Evolutionary conservation across 2,329 filamentous ascomycete genomes (phyloP), one percentile per base, ranked within the genome.

Genomic region (Fusarium setosum): DNA sequence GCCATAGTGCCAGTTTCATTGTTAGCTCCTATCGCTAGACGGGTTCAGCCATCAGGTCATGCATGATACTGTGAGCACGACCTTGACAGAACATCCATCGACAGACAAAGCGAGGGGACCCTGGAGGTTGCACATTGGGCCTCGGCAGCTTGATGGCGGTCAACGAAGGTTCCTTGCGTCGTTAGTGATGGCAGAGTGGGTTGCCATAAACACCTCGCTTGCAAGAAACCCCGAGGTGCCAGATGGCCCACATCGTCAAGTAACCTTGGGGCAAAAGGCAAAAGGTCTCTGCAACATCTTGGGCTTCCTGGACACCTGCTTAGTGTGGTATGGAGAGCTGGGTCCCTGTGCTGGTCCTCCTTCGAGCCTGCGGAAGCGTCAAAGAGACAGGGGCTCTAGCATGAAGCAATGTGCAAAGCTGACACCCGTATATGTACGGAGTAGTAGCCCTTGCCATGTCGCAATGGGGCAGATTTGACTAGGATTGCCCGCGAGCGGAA

Each of bases 121-220:
- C 47, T 38, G n/a, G 23, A 37, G 5, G 24, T 37, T 26, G 34
- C 20, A 12, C 21, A 15, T 50, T 15, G 6, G 20, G 17, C 23
- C 47, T 38, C 23, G 49, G 37, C n/a, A 18, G 24, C 18, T 24
- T 42, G 37, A 23, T 52, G 42, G 49, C 49, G 49, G 49, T 52
- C 49, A 52, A 35, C 15, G 12, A 52, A 13, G 49, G 49, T 51
- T 50, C 24, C 47, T 29, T 26, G 35, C 6, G 17, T 26, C 34
- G 45, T 49, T 37, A 24, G 21, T 48, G 45, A 35, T 34, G 26
- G 26, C 12, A 18, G 31, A 17, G 45, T 26, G 23, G 18, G 32
- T 26, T 24, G 47, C 21, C 26, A n/a, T 32, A 15, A 37, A 35
- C 21, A 26, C 26, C 42, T 47, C 42, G 13, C 12, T 47, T 26